These are phyloP conservation scores for Xanthoconium separans DNA, from an alignment of 1,284 basidiomycete genomes.

Conservation along the genomic window DNA sequence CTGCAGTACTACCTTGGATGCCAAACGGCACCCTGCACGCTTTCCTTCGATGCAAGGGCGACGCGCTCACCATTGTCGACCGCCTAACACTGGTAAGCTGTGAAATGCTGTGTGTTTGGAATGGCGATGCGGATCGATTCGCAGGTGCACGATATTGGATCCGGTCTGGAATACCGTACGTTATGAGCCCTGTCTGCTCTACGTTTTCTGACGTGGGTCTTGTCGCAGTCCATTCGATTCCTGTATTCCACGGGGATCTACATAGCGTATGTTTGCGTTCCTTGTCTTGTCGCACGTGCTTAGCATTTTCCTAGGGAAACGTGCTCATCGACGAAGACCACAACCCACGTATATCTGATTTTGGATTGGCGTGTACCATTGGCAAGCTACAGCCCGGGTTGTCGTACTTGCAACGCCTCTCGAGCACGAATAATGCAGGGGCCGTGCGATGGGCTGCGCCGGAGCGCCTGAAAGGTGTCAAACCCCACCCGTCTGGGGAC, in stretches of 20 bases:
- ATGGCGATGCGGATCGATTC: not conserved
- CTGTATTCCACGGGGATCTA: conserved; percentile 8
- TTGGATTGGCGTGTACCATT: conserved; percentile 3
- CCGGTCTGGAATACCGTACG: conserved; percentile 5
- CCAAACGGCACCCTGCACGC: not conserved
- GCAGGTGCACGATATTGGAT: conserved; percentile 1
- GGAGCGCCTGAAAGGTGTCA: not conserved
- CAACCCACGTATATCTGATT: conserved; percentile 7
- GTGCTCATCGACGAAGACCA: conserved; percentile 8
- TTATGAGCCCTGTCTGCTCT: not conserved
- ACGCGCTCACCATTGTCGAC: not conserved
- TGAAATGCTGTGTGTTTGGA: not conserved
- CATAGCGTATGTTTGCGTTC: conserved; percentile 1
- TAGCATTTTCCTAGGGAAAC: conserved; percentile 2
- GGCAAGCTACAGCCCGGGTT: conserved; percentile 1
- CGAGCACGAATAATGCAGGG: not conserved
- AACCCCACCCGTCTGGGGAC: conserved; percentile 3
- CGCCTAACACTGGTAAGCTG: not conserved
- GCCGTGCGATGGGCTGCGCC: conserved; percentile 9
- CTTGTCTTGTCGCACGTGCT: not conserved
- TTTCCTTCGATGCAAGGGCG: not conserved
- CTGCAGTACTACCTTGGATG: not conserved
- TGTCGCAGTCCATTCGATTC: conserved; percentile 4
- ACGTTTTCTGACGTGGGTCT: not conserved
- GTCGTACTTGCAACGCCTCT: conserved; percentile 9